Evolutionary conservation across 768 basidiomycete genomes (phyloP).

Genomic region (Boletus pseudopeckii): DNA sequence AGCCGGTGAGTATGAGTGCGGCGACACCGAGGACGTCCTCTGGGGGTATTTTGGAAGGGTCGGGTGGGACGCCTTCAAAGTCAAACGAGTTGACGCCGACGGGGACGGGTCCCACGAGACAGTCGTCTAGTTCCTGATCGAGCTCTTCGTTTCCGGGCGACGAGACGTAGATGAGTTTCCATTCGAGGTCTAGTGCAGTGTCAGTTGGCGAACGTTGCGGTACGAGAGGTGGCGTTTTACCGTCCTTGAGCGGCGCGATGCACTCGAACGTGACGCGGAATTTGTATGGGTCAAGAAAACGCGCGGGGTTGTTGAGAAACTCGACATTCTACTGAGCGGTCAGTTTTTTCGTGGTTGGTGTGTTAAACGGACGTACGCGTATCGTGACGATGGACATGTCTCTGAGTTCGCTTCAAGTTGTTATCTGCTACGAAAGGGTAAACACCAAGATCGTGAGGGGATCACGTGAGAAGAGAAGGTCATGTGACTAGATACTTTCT

Average conservation of each 20-base stretch:
- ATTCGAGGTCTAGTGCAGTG: slow-evolving; percentile 76
- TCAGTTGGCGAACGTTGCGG: background rate
- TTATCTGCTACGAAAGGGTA: background rate
- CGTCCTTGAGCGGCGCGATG: slow-evolving; percentile 86
- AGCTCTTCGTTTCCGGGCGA: slow-evolving; percentile 87
- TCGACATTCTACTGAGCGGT: slow-evolving; percentile 65
- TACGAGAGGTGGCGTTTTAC: slow-evolving; percentile 36
- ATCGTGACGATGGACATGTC: slow-evolving; percentile 70
- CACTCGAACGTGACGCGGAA: slow-evolving; percentile 98
- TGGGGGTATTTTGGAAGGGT: slow-evolving; percentile 77
- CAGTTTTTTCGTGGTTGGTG: background rate
- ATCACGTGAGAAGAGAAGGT: background rate
- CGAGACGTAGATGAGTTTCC: slow-evolving; percentile 96
- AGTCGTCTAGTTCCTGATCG: slow-evolving; percentile 97
- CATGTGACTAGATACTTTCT: background rate
- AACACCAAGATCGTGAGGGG: too few relatives aligned
- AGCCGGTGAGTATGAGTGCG: slow-evolving; percentile 94
- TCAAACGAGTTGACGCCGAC: slow-evolving; percentile 97
- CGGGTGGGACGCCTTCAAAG: slow-evolving; percentile 85
- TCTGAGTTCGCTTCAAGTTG: background rate
- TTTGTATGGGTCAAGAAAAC: slow-evolving; percentile 85
- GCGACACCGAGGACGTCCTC: slow-evolving; percentile 95
- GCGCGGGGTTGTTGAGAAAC: slow-evolving; percentile 90
- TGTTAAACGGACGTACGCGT: slow-evolving; percentile 40
- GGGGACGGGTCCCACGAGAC: slow-evolving; percentile 96